Base-by-base conservation (phyloP, 2,329 filamentous ascomycete species). In the Aurifilum marmelostoma region DNA sequence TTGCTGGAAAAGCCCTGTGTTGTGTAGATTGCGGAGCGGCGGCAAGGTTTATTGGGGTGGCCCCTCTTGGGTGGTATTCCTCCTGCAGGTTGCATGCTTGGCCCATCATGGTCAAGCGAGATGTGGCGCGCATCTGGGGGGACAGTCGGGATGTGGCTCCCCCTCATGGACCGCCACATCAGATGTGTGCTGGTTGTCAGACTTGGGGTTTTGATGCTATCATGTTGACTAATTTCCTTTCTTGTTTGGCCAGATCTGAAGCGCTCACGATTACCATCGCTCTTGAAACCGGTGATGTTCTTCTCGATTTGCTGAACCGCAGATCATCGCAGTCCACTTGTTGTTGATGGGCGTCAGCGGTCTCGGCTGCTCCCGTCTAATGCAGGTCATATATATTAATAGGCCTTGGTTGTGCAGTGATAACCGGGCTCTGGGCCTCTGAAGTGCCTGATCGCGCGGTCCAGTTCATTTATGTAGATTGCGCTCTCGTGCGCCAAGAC, bases 311-410 rank as follows among this genome's bases (percentile, higher is more conserved):
- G 34, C 8, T 18, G 12, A 3, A 34, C 18, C 11, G 6, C 16
- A 63, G 14, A 47, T 11, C 41, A 18, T 21, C 3, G 11, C 18
- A 37, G 8, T 24, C 27, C n/a, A 37, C n/a, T n/a, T n/a, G 29
- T 63, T 37, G 24, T n/a, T 34, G 7, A 29, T 34, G 9, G 56
- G 37, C 27, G 21, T n/a, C 32, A 59, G 18, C 43, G 43, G 29
- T 52, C 62, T 63, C 43, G 62, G 62, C 41, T 37, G 62, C 3
- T 63, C 62, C 62, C 62, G 62, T 62, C 29, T 63, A 18, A 34
- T 63, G 62, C 62, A 52, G 37, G 21, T 24, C 43, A 63, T 52
- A 27, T 27, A 63, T 52, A 54, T 27, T 47, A 47, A 27, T 18
- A 39, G 34, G 59, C 4, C 37, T 27, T 37, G 18, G 32, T 16